A percentile compares a stretch with the other conserved stretches of the same genome.
Conservation (phyloP, 2,329 filamentous ascomycete species). For the Pseudogymnoascus sp. region DNA sequence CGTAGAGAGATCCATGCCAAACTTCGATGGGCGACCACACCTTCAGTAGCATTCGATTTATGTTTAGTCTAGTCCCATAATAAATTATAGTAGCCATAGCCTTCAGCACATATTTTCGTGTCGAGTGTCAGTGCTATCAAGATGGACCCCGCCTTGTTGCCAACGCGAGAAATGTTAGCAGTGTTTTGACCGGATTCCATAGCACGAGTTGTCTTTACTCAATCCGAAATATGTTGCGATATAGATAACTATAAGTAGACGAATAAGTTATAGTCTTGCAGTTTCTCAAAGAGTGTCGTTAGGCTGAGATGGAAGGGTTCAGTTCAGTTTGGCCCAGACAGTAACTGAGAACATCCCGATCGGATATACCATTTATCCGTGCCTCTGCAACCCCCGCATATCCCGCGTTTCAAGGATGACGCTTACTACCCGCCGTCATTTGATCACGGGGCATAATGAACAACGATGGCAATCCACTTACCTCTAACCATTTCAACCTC, state of each 20-base stretch:
- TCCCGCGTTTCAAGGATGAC: slow-evolving; percentile 6
- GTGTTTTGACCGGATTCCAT: neutral
- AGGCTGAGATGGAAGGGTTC: neutral
- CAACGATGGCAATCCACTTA: neutral
- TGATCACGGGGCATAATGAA: neutral
- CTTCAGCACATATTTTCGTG: neutral
- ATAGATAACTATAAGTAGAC: neutral
- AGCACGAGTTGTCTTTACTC: neutral
- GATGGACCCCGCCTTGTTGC: neutral
- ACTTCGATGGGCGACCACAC: neutral
- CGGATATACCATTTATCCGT: neutral
- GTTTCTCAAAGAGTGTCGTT: neutral
- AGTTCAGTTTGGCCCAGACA: neutral
- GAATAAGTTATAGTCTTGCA: neutral
- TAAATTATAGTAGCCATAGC: neutral
- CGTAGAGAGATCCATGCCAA: neutral
- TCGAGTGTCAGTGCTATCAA: neutral
- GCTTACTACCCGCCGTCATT: neutral
- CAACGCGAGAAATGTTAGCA: neutral
- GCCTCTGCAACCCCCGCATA: slow-evolving; percentile 1
- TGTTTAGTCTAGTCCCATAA: neutral
- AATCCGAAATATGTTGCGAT: neutral
- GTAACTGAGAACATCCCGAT: neutral
- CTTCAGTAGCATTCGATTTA: neutral
- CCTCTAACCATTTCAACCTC: neutral